These are phyloP conservation scores for Pythium apleroticum DNA, from an alignment of 352 stramenopile species.

Conservation along the genomic window DNA sequence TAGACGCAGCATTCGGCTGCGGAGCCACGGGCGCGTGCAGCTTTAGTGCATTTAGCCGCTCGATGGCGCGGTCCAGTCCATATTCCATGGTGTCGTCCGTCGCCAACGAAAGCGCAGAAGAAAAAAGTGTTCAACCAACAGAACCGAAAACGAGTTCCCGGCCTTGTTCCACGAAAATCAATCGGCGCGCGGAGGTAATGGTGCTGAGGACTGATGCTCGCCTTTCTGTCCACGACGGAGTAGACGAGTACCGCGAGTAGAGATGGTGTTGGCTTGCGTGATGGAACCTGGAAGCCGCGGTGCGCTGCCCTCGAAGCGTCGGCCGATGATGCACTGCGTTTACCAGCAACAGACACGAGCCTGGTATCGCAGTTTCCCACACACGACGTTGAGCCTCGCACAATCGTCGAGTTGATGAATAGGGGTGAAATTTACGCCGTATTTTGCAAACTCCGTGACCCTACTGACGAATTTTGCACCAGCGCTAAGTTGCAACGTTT, in stretches of 20 bases:
- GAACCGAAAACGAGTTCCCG: not conserved
- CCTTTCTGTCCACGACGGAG: not conserved
- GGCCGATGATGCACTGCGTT: slow-evolving; percentile 12
- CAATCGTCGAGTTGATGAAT: slow-evolving; percentile 17
- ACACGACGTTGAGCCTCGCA: not conserved
- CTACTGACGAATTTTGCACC: not conserved
- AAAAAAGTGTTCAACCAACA: not conserved
- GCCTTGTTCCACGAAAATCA: not conserved
- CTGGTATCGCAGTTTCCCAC: slow-evolving; percentile 11
- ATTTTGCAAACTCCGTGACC: slow-evolving; percentile 3
- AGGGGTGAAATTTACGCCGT: not conserved
- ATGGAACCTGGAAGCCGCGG: slow-evolving; percentile 8
- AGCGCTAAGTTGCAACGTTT: not conserved
- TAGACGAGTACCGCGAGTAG: not conserved
- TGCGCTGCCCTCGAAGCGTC: slow-evolving; percentile 9
- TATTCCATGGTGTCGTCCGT: slow-evolving; percentile 25
- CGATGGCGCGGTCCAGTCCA: slow-evolving; percentile 69
- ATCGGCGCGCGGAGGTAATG: not conserved
- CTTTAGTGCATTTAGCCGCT: slow-evolving; percentile 72
- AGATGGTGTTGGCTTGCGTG: not conserved
- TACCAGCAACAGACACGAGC: slow-evolving; percentile 12
- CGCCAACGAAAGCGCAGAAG: slow-evolving; percentile 2
- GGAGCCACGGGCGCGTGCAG: slow-evolving; percentile 24
- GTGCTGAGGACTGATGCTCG: not conserved
- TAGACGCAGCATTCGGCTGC: not conserved